phyloP scores from a whole-genome alignment of 2,329 filamentous ascomycete species.

The Colletotrichum chlorophyti region DNA sequence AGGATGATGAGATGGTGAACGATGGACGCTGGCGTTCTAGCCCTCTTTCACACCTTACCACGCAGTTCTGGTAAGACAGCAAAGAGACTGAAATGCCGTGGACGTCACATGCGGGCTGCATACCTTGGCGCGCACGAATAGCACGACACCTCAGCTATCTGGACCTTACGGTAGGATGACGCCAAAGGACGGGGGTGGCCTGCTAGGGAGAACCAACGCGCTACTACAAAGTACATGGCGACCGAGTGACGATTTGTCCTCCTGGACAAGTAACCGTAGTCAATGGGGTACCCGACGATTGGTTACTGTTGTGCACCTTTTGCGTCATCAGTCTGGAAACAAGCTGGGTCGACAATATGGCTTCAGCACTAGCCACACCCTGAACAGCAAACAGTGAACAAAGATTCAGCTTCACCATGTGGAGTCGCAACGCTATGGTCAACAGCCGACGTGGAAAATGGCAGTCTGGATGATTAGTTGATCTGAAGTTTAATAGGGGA shows the following conservation, averaged over 20 bases:
- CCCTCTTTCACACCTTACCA: too few relatives aligned
- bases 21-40: too few relatives aligned
- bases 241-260: not conserved
- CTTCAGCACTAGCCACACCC: slow-evolving; percentile 31
- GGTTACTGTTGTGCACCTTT: slow-evolving; percentile 31
- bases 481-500: too few relatives aligned
- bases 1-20: slow-evolving; percentile 21
- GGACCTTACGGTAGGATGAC: slow-evolving; percentile 26
- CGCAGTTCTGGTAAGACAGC: too few relatives aligned
- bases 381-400: too few relatives aligned
- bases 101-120: slow-evolving; percentile 26
- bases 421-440: not conserved
- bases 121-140: slow-evolving; percentile 13
- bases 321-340: slow-evolving; percentile 30
- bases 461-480: too few relatives aligned
- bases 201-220: not conserved
- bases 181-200: slow-evolving; percentile 20
- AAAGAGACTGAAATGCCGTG: not conserved
- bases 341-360: slow-evolving; percentile 21
- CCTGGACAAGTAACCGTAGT: not conserved
- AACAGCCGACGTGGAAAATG: too few relatives aligned
- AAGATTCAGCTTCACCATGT: not conserved
- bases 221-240: too few relatives aligned
- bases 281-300: slow-evolving; percentile 21
- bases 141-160: slow-evolving; percentile 12